These are phyloP conservation scores for Rosellinia necatrix DNA, from an alignment of 2,329 filamentous ascomycete species.

Conservation along the genomic window DNA sequence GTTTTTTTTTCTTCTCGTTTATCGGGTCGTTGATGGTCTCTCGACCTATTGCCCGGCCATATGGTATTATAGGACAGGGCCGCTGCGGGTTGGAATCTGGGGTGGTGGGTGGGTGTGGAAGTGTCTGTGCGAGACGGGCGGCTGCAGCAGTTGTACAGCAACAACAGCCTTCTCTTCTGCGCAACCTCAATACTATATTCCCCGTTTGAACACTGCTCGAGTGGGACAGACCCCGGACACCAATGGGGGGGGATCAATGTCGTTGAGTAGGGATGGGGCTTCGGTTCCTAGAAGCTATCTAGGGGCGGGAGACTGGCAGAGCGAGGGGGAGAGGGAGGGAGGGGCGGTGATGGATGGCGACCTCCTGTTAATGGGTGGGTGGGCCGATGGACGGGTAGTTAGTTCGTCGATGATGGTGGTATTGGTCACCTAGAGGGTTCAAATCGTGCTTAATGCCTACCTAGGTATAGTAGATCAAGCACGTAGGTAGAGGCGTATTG, in stretches of 20 bases:
- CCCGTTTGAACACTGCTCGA: conserved; percentile 13
- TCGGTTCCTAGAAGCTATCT: conserved; percentile 2
- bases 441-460: no score
- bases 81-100: conserved; percentile 38
- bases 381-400: conserved; percentile 39
- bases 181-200: conserved; percentile 10
- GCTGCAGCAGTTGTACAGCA: conserved; percentile 31
- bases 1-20: neutral
- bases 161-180: conserved; percentile 19
- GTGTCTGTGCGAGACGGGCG: conserved; percentile 30
- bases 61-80: conserved; percentile 34
- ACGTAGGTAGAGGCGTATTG: neutral
- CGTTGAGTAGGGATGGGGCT: conserved; percentile 23
- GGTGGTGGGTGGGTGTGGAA: conserved; percentile 31
- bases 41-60: conserved; percentile 27
- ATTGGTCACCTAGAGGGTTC: no score
- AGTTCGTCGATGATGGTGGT: conserved; percentile 25
- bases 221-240: conserved; percentile 33
- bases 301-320: conserved; percentile 15
- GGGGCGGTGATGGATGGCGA: conserved; percentile 29
- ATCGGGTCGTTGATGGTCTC: conserved; percentile 7
- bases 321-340: conserved; percentile 28
- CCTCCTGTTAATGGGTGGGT: conserved; percentile 7
- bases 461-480: no score
- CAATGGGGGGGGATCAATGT: conserved; percentile 29